These are phyloP conservation scores for Jatropha podagrica DNA, from an alignment of 441 rosid genomes.

Conservation along the genomic window DNA sequence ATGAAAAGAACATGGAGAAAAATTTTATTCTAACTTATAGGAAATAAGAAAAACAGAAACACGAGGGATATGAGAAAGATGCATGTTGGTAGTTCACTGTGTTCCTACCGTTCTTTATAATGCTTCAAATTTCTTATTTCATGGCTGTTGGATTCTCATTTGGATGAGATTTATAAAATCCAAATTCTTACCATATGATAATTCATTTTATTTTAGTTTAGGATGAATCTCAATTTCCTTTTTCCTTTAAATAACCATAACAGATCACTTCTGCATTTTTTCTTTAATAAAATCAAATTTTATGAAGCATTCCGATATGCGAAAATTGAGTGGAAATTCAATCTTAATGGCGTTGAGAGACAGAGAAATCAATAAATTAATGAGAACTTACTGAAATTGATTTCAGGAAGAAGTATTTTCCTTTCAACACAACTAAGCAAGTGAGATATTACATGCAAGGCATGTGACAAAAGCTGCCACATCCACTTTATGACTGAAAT, in stretches of 20 bases:
- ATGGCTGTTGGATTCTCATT: background rate
- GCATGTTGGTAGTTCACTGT: background rate
- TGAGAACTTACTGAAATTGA: background rate
- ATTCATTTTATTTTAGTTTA: background rate
- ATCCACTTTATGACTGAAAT: background rate
- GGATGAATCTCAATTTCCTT: too few relatives aligned
- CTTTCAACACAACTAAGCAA: background rate
- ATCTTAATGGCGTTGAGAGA: too few relatives aligned
- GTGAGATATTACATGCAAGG: background rate
- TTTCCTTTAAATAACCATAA: too few relatives aligned
- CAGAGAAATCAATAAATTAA: background rate
- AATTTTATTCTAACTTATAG: background rate
- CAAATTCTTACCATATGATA: background rate
- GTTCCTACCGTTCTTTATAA: background rate
- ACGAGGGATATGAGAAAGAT: background rate
- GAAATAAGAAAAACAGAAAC: background rate
- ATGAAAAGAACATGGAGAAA: background rate
- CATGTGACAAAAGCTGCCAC: background rate
- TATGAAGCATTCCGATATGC: background rate
- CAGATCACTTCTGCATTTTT: background rate
- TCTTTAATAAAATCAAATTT: background rate
- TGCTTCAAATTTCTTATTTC: background rate
- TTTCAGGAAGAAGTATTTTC: background rate
- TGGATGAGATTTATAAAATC: background rate
- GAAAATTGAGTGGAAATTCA: background rate